Percentiles rank a stretch among this genome's conserved stretches.
These are phyloP conservation scores for Cryptococcus sp. DNA, from an alignment of 1,284 basidiomycete species.

Conservation along the genomic window DNA sequence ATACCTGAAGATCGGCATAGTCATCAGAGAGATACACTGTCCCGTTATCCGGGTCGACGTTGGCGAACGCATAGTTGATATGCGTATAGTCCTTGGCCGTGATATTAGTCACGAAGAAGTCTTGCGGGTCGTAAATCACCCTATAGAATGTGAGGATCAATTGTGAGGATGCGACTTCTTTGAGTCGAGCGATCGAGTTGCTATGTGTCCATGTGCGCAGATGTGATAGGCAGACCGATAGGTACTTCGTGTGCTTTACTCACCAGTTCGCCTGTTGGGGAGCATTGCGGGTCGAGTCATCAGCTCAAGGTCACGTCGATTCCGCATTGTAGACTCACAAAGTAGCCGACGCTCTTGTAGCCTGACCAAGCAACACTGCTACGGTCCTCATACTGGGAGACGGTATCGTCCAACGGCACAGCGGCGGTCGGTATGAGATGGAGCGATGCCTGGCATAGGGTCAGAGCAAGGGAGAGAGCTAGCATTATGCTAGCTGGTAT, in stretches of 20 bases:
- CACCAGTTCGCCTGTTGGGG: conserved; percentile 11
- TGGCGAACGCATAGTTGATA: conserved; percentile 82
- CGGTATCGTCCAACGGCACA: not conserved
- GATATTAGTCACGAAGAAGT: conserved; percentile 48
- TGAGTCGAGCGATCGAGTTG: not conserved
- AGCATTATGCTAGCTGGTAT: too few relatives aligned
- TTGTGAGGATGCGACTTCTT: not conserved
- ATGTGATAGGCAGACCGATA: not conserved
- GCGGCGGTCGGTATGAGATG: not conserved
- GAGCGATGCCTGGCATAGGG: too few relatives aligned
- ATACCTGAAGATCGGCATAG: conserved; percentile 71
- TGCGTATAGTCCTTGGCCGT: conserved; percentile 68
- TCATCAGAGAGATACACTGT: conserved; percentile 67
- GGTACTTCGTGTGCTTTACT: not conserved
- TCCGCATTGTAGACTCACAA: too few relatives aligned
- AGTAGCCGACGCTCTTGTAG: conserved; percentile 14
- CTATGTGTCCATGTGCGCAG: not conserved
- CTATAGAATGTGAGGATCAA: not conserved
- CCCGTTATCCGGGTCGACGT: conserved; percentile 66
- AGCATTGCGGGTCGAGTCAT: too few relatives aligned
- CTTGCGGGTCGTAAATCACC: conserved; percentile 11
- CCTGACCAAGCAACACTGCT: conserved; percentile 6
- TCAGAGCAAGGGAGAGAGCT: too few relatives aligned
- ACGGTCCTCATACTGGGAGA: not conserved
- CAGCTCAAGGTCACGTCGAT: too few relatives aligned